phyloP scores from a whole-genome alignment of 495 filamentous ascomycete genomes.

The Daldinia caldariorum region DNA sequence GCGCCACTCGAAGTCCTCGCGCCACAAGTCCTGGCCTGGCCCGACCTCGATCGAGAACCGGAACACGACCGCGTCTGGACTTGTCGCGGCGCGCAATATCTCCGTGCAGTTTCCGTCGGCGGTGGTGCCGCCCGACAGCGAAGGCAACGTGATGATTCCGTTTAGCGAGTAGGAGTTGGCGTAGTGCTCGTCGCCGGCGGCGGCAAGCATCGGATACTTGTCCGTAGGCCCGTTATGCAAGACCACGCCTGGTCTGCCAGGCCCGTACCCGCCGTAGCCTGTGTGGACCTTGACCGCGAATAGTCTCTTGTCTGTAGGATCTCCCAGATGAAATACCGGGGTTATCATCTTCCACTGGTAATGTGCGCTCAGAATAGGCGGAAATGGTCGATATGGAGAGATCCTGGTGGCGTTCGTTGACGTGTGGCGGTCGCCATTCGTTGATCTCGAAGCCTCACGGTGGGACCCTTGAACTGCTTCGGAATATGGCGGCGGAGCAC shows the following conservation, averaged over 20 bases:
- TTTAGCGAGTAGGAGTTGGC: not conserved
- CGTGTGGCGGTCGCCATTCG: not conserved
- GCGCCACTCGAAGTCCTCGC: conserved; percentile 24
- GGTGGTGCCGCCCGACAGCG: not conserved
- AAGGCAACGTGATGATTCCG: conserved; percentile 10
- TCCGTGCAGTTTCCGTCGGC: not conserved
- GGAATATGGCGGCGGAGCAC: conserved; percentile 3
- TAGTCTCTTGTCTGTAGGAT: not conserved
- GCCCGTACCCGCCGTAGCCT: conserved; percentile 6
- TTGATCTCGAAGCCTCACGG: not conserved
- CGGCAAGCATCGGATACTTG: conserved; percentile 26
- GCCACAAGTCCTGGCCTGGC: not conserved
- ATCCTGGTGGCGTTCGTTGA: not conserved
- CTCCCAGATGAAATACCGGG: not conserved
- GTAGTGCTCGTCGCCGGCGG: conserved; percentile 5
- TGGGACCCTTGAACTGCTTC: conserved; percentile 2
- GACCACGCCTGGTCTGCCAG: conserved; percentile 10
- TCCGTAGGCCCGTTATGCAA: conserved; percentile 17
- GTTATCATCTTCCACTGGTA: conserved; percentile 7
- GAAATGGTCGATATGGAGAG: conserved; percentile 17
- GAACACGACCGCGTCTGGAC: not conserved
- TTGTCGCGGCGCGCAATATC: conserved; percentile 7
- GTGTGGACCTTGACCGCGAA: conserved; percentile 20
- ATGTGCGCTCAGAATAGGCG: not conserved
- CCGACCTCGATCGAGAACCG: conserved; percentile 13